Evolutionary conservation across 2,329 filamentous ascomycete genomes (phyloP), one percentile per base, ranked within the genome.

Genomic region (Trichoderma cornu-damae): DNA sequence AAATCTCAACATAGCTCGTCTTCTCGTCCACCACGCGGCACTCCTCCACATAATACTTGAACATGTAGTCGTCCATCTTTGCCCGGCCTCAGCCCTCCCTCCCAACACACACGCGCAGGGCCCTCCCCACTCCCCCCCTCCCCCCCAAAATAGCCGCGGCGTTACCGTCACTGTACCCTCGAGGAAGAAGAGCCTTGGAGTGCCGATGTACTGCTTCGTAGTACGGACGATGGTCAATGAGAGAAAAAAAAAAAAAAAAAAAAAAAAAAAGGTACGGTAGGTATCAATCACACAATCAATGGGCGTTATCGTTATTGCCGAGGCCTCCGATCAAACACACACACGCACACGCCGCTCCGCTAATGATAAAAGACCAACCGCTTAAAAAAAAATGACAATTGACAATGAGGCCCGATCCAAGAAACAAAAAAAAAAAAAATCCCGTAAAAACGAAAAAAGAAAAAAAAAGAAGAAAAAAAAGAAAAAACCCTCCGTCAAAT

Each of bases 41-140:
- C 44, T 74, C 67, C 8, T 72, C 65, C 58, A 84, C 73, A 64
- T 78, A 75, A 30, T 68, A 62, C 60, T 72, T 70, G 62, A 84
- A 84, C 69, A 83, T 76, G 66, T 82, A 84, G 63, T 84, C 78
- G 67, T 84, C 81, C 81, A 84, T 84, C 24, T 59, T 66, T 5
- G 16, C 18, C 26, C 11, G 14, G 22, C 49, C 49, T 40, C 24
- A 14, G 24, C 26, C 12, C 16, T 22, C 26, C 11, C 32, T 4
- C n/a, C 34, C 4, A 14, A 11, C 12, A 28, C 24, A 18, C 3
- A 7, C 22, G 7, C 20, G 14, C 47, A 38, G 38, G 18, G 7
- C 11, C 48, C 16, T 12, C 24, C 16, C 43, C 16, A 18, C 24
- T 16, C 12, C 32, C 9, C 30, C 46, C 12, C 18, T n/a, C n/a